phyloP scores from a whole-genome alignment of 1,139 yeast genomes.

The Taphrina pruni region DNA sequence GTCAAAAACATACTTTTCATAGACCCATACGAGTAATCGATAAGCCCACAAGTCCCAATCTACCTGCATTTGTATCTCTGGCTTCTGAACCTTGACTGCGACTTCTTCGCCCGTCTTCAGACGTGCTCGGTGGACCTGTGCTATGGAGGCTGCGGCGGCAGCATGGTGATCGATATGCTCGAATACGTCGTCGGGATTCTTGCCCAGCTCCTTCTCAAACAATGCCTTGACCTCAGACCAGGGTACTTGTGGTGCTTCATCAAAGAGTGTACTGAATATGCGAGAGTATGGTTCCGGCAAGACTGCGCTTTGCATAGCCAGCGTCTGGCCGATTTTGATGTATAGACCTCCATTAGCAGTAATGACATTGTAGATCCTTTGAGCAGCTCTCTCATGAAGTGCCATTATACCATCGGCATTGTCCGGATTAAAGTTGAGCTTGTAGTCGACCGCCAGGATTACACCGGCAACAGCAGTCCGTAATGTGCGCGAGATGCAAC shows the following conservation, averaged over 20 bases:
- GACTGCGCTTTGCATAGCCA: constrained; percentile 71
- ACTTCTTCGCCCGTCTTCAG: constrained; percentile 63
- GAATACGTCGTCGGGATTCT: constrained; percentile 55
- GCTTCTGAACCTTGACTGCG: constrained; percentile 74
- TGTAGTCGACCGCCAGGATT: constrained; percentile 66
- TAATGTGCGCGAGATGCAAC: constrained; percentile 57
- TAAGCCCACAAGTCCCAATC: constrained; percentile 66
- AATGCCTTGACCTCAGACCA: constrained; percentile 63
- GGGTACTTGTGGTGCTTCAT: constrained; percentile 70
- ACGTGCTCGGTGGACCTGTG: constrained; percentile 69
- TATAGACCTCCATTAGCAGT: constrained; percentile 70
- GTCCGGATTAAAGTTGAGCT: constrained; percentile 54
- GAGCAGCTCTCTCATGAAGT: constrained; percentile 67
- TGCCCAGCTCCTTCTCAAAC: constrained; percentile 58
- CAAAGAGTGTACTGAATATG: constrained; percentile 65
- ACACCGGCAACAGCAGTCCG: constrained; percentile 60
- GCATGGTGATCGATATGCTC: constrained; percentile 60
- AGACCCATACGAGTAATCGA: constrained; percentile 59
- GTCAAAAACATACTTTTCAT: constrained; percentile 63
- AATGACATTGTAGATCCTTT: constrained; percentile 61
- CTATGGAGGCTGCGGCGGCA: constrained; percentile 74
- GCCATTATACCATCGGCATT: constrained; percentile 58
- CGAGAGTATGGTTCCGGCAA: constrained; percentile 69
- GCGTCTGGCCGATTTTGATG: constrained; percentile 76
- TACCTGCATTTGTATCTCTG: constrained; percentile 64